Evolutionary conservation across 805 yeast genomes (phyloP), one percentile per base, ranked within the genome.

Genomic region (Candida oleophila): DNA sequence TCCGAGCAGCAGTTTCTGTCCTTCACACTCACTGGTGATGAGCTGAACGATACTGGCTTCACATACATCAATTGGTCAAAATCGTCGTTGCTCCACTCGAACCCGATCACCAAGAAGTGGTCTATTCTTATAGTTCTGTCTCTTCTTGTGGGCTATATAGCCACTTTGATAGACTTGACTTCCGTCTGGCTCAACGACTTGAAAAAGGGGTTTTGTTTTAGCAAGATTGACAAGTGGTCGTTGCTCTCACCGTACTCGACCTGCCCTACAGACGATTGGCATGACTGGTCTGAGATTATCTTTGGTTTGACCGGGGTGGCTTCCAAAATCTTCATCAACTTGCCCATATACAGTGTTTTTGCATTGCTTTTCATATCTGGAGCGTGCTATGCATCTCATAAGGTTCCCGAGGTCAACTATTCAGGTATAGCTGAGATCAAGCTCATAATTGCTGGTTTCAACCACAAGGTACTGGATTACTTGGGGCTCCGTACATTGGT

Each of bases 351-450:
- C 48, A 40, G 65, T 19, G 15, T 60, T 0, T 54, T 67, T 40
- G 71, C 72, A 4, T 34, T 54, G 11, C 19, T 51, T 0, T 59
- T 59, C 45, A 58, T 59, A 4, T 22, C 58, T 9, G 30, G 54
- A 3, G 74, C 74, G 4, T 64, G 71, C 18, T 58, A 54, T 41
- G 56, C 69, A 32, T 56, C 73, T 9, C 49, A 49, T 11, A 51
- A 55, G 36, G 66, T 60, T 22, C 62, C 61, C 2, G 50, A 56
- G 30, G 63, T 68, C 40, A 66, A 61, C 39, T 74, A 68, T 49
- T 66, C 87, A 42, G 96, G 96, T 4, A 85, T 89, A 22, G 77
- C 90, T 0, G 96, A 88, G 55, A 76, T 85, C 41, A 84, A 84
- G 56, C 71, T 83, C 35, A 77, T 85, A 16, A 71, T 87, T 9